Conservation (phyloP, 2,329 filamentous ascomycete species). For the Chaetomium sp. region DNA sequence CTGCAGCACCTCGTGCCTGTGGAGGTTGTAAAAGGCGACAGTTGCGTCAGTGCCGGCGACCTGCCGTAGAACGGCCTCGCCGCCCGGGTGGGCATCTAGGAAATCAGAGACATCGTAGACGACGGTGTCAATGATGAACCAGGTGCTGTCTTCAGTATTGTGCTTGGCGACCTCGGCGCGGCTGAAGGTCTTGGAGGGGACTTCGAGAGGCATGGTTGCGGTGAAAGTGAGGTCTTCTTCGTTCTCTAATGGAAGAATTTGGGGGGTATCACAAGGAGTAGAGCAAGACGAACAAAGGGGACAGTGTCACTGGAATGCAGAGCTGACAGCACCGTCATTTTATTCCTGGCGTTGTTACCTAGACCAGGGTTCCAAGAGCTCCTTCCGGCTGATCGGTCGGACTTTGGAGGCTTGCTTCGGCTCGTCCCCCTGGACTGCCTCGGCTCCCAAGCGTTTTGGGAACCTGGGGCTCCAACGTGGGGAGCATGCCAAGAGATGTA, state of each 20-base stretch:
- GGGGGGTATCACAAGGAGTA: constrained; percentile 7
- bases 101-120: constrained; percentile 89
- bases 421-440: constrained; percentile 27
- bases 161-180: constrained; percentile 72
- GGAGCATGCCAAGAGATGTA: constrained; percentile 17
- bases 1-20: constrained; percentile 83
- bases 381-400: constrained; percentile 12
- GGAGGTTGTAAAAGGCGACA: constrained; percentile 84
- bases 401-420: constrained; percentile 21
- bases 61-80: constrained; percentile 76
- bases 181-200: constrained; percentile 54
- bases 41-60: constrained; percentile 83
- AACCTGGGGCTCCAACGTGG: constrained; percentile 29
- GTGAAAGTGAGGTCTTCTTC: constrained; percentile 32
- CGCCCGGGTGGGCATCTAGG: constrained; percentile 81
- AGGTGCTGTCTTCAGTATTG: constrained; percentile 73
- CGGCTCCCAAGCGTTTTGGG: constrained; percentile 26
- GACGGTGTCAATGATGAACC: constrained; percentile 83
- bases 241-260: not conserved
- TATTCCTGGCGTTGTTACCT: constrained; percentile 12
- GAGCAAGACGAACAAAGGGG: constrained; percentile 5
- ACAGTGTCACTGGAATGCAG: constrained; percentile 8
- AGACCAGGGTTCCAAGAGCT: not conserved
- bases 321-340: constrained; percentile 10
- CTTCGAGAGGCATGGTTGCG: constrained; percentile 37